phyloP scores from a whole-genome alignment of 768 basidiomycete species.

The Artomyces pyxidatus region DNA sequence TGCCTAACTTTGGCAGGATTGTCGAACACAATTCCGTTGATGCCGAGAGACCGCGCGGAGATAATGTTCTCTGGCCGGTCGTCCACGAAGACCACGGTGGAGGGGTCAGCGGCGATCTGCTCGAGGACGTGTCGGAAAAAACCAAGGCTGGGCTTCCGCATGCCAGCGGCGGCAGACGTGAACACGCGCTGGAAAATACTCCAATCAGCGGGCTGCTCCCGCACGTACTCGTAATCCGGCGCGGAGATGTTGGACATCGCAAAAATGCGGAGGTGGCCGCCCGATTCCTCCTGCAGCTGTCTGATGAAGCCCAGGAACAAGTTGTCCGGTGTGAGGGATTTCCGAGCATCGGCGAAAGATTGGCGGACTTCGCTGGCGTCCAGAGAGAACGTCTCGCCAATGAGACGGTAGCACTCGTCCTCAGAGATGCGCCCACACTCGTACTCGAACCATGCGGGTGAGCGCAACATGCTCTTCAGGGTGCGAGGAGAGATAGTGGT shows the following conservation, averaged over 20 bases:
- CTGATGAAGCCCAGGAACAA: conserved; percentile 37
- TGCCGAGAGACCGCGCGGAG: conserved; percentile 46
- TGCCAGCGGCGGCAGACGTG: conserved; percentile 41
- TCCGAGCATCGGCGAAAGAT: conserved; percentile 40
- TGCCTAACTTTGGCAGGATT: conserved; percentile 31
- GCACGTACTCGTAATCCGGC: conserved; percentile 40
- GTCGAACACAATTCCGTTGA: conserved; percentile 47
- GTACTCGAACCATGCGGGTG: conserved; percentile 43
- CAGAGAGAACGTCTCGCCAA: conserved; percentile 33
- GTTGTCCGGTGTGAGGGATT: conserved; percentile 36
- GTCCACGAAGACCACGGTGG: conserved; percentile 45
- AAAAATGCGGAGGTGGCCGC: conserved; percentile 32
- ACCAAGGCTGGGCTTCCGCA: conserved; percentile 48
- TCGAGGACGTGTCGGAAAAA: conserved; percentile 43
- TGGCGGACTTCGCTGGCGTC: conserved; percentile 31
- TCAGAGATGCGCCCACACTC: conserved; percentile 38
- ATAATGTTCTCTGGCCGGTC: conserved; percentile 53
- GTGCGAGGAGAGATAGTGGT: conserved; percentile 33
- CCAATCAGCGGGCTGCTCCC: conserved; percentile 37
- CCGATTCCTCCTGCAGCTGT: conserved; percentile 33
- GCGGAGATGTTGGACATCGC: conserved; percentile 55
- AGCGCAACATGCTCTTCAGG: conserved; percentile 34
- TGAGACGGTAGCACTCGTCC: conserved; percentile 33
- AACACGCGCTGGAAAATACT: conserved; percentile 42
- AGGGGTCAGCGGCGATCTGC: conserved; percentile 36